Conservation (phyloP, 192 early-diverging fungal genomes). For the Coemansia reversa region DNA sequence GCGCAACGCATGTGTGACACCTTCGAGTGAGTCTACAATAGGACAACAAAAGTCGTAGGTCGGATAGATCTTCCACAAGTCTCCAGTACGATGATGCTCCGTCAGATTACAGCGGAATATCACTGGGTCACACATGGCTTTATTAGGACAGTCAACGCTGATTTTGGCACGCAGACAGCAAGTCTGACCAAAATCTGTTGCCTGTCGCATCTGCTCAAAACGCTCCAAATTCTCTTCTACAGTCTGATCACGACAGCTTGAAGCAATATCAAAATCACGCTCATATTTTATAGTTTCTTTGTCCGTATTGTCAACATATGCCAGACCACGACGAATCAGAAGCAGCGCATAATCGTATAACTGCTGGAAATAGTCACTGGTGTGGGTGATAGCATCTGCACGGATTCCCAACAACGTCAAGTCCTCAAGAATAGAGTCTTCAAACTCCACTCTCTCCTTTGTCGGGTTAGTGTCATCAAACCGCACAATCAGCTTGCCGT, state of each 20-base stretch:
- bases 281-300: constrained; percentile 83
- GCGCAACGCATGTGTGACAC: constrained; percentile 96
- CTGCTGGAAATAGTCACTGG: constrained; percentile 89
- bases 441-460: constrained; percentile 97
- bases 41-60: constrained; percentile 99
- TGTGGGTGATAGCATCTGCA: constrained; percentile 76
- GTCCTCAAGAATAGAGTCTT: constrained; percentile 94
- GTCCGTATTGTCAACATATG: constrained; percentile 93
- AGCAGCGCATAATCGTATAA: constrained; percentile 82
- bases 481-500: constrained; percentile 90
- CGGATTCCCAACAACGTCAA: constrained; percentile 83
- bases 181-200: constrained; percentile 74
- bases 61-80: constrained; percentile 96
- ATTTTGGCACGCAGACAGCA: constrained; percentile 97
- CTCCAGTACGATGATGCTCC: constrained; percentile 89
- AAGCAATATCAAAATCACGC: constrained; percentile 78
- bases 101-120: constrained; percentile 90
- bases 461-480: constrained; percentile 99
- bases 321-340: constrained; percentile 83
- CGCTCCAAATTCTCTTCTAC: constrained; percentile 89
- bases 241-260: constrained; percentile 75
- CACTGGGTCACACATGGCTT: constrained; percentile 93
- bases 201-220: constrained; percentile 91
- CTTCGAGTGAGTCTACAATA: constrained; percentile 92
- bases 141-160: constrained; percentile 80